Evolutionary conservation across 208 protist species (phyloP).

Genomic region (Leishmania gerbilli): DNA sequence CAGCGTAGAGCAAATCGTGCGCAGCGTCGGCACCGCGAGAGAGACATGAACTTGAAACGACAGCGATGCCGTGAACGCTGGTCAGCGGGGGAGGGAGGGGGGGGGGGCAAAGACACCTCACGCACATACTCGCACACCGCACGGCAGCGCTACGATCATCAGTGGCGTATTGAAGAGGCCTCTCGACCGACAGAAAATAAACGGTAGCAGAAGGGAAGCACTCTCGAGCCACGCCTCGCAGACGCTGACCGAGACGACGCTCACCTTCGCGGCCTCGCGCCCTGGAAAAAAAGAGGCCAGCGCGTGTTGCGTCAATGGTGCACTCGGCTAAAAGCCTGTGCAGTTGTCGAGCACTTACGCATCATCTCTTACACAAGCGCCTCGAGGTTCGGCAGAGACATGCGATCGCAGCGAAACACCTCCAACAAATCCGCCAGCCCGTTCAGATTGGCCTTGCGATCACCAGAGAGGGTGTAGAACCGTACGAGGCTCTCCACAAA

Average conservation of each 20-base stretch:
- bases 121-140: background rate
- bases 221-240: background rate
- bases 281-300: background rate
- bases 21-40: background rate
- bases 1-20: constrained; percentile 9
- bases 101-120: background rate
- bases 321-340: background rate
- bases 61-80: background rate
- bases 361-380: constrained; percentile 43
- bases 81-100: background rate
- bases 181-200: background rate
- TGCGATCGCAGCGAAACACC: constrained; percentile 65
- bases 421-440: constrained; percentile 69
- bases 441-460: constrained; percentile 48
- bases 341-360: background rate
- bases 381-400: constrained; percentile 60
- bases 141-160: background rate
- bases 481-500: constrained; percentile 81
- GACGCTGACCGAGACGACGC: background rate
- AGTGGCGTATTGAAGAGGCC: background rate
- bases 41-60: background rate
- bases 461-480: constrained; percentile 74
- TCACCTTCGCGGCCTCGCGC: background rate
- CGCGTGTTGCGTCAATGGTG: background rate
- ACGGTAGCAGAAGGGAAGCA: background rate